Conservation (phyloP, 2,329 filamentous ascomycete species). For the Salinomyces thailandicus region DNA sequence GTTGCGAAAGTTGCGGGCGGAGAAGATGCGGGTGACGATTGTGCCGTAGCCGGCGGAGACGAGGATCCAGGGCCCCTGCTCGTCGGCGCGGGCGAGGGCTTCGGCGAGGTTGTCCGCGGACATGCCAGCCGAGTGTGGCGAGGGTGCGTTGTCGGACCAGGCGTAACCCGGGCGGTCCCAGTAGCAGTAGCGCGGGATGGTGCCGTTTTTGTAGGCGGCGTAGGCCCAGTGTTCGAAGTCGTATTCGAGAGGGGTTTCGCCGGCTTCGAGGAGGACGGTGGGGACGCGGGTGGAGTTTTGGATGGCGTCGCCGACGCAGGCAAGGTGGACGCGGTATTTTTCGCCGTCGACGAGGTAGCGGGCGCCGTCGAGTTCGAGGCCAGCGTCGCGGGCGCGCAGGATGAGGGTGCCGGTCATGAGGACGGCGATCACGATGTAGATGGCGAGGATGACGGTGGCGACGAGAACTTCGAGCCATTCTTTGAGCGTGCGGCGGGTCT, state of each 20-base stretch:
- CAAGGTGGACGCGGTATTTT: constrained; percentile 80
- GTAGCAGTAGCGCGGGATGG: constrained; percentile 85
- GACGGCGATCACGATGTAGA: constrained; percentile 58
- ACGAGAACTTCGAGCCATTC: constrained; percentile 78
- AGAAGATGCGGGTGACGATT: constrained; percentile 85
- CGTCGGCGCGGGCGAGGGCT: constrained; percentile 66
- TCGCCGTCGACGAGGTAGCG: constrained; percentile 69
- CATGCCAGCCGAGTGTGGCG: constrained; percentile 86
- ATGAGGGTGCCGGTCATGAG: constrained; percentile 72
- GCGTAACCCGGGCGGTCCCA: constrained; percentile 84
- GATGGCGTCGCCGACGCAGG: constrained; percentile 57
- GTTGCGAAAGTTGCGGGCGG: constrained; percentile 64
- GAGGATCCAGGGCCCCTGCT: constrained; percentile 80
- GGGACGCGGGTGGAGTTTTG: constrained; percentile 46
- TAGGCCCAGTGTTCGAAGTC: constrained; percentile 73
- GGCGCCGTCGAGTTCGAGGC: constrained; percentile 61
- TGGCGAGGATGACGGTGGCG: constrained; percentile 58
- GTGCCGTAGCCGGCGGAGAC: constrained; percentile 79
- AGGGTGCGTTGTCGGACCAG: constrained; percentile 86
- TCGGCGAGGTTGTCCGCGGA: constrained; percentile 82
- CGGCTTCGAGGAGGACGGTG: constrained; percentile 78
- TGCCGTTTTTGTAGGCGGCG: constrained; percentile 63
- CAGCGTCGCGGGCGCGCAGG: constrained; percentile 68
- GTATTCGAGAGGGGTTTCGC: constrained; percentile 67
- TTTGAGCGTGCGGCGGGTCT: constrained; percentile 67